These are phyloP conservation scores for Rubus idaeus DNA, from an alignment of 306 rosid species.

Conservation along the genomic window DNA sequence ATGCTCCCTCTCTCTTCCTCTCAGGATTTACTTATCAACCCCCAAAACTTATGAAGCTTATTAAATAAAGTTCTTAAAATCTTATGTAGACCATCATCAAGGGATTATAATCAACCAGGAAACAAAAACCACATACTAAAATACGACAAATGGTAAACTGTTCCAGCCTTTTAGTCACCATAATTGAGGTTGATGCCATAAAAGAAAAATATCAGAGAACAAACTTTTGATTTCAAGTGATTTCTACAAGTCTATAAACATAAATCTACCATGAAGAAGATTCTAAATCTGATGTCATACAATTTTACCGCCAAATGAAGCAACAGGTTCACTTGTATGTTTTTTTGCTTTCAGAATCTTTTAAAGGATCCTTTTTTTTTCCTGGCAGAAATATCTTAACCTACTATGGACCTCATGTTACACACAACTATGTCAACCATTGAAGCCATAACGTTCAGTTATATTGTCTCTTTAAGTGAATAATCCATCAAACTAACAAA, in stretches of 20 bases:
- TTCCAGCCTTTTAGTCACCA: background rate
- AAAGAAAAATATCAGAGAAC: background rate
- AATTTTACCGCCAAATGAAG: background rate
- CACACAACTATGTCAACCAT: background rate
- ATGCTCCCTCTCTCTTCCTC: background rate
- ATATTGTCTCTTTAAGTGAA: background rate
- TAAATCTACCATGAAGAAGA: background rate
- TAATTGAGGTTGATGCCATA: background rate
- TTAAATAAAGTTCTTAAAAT: background rate
- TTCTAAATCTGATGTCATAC: background rate
- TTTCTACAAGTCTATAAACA: background rate
- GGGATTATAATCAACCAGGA: background rate
- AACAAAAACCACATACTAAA: background rate
- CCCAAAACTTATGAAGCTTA: background rate
- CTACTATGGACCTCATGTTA: background rate
- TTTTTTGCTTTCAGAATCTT: background rate
- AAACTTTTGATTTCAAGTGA: background rate
- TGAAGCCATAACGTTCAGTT: background rate
- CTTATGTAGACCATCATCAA: background rate
- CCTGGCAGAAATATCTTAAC: background rate
- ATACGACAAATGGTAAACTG: background rate
- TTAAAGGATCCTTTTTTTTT: background rate
- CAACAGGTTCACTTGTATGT: background rate
- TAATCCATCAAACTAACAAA: background rate
- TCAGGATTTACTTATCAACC: background rate